Conservation (phyloP, 2,329 filamentous ascomycete species). For the Rosellinia necatrix region DNA sequence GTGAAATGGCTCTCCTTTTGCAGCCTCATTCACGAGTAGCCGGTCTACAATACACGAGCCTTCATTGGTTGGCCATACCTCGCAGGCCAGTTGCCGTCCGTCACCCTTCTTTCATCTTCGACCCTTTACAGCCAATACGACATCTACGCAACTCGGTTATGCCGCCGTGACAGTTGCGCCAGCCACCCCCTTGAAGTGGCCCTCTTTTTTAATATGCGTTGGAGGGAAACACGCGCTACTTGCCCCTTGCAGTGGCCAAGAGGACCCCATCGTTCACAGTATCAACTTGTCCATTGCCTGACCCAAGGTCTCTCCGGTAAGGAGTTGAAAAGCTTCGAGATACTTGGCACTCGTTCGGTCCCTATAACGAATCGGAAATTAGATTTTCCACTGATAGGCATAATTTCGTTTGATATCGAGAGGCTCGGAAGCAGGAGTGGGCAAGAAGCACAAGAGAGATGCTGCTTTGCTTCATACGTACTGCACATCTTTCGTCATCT, state of each 20-base stretch:
- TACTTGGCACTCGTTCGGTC: conserved; percentile 28
- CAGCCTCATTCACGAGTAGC: background rate
- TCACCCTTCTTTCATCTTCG: background rate
- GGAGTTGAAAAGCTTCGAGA: conserved; percentile 26
- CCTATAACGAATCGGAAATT: conserved; percentile 4
- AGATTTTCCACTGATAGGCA: background rate
- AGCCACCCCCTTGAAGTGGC: conserved; percentile 5
- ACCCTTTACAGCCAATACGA: background rate
- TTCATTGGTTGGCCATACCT: no score
- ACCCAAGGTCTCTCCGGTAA: conserved; percentile 25
- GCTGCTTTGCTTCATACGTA: no score
- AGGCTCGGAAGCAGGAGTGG: background rate
- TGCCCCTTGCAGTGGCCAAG: background rate
- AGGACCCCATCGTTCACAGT: background rate
- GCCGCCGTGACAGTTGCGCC: background rate
- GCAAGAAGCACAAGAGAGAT: no score
- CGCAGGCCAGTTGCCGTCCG: background rate
- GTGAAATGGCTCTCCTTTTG: background rate
- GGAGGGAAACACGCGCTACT: background rate
- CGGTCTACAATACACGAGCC: background rate
- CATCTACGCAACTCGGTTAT: background rate
- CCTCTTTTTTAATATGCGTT: background rate
- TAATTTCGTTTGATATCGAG: background rate
- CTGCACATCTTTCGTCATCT: conserved; percentile 28
- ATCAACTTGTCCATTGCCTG: conserved; percentile 24